phyloP scores from a whole-genome alignment of 495 filamentous ascomycete species.

The Rhypophila decipiens region DNA sequence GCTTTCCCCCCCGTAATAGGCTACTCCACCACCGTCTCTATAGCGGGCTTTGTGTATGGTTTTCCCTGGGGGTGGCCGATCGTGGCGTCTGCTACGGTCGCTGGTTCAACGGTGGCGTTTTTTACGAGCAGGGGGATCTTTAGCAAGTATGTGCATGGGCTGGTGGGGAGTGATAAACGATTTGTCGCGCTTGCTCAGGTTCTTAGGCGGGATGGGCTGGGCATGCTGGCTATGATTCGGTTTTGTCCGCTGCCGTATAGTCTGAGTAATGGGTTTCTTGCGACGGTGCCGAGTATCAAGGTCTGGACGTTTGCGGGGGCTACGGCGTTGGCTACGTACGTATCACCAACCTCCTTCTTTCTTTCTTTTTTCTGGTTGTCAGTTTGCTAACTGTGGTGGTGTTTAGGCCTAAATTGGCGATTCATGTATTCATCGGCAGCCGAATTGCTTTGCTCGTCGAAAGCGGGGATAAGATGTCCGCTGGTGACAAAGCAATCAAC shows the following conservation, averaged over 20 bases:
- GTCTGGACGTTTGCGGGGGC: constrained; percentile 71
- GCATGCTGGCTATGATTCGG: constrained; percentile 85
- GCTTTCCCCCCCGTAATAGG: constrained; percentile 91
- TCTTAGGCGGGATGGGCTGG: constrained; percentile 75
- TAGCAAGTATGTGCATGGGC: constrained; percentile 64
- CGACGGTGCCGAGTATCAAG: constrained; percentile 83
- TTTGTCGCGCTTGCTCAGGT: constrained; percentile 56
- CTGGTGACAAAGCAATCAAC: constrained; percentile 65
- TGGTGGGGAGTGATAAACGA: constrained; percentile 76
- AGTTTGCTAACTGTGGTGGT: background rate
- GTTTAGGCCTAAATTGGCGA: constrained; percentile 68
- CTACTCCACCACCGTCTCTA: constrained; percentile 78
- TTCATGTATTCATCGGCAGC: constrained; percentile 89
- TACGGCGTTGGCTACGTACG: constrained; percentile 56
- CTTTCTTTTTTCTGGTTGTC: background rate
- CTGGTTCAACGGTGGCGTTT: constrained; percentile 73
- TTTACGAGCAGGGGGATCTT: constrained; percentile 71
- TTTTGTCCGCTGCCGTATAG: constrained; percentile 93
- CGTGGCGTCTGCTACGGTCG: constrained; percentile 67
- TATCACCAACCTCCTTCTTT: background rate
- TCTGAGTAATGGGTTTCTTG: constrained; percentile 86
- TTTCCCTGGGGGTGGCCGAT: constrained; percentile 89
- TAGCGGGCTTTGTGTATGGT: constrained; percentile 90
- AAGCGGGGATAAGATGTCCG: constrained; percentile 55
- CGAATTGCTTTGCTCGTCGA: constrained; percentile 65